Base-by-base conservation (phyloP, 129 eudicot species). In the Helianthus tuberosus region DNA sequence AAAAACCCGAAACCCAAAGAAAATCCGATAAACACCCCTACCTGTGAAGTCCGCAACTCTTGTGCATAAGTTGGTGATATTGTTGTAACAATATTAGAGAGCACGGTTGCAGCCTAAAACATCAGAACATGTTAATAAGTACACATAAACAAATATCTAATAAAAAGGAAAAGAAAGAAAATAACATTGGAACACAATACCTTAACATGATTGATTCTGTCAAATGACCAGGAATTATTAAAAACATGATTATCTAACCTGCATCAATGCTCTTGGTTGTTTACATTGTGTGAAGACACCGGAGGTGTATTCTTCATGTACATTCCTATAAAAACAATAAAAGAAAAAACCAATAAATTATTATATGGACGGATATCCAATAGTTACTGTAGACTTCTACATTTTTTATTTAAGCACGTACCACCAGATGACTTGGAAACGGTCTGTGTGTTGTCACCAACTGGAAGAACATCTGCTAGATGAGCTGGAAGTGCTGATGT, bases 401-500 rank as follows among this genome's bases (percentile, higher is more conserved):
- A 2, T 36, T 5, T 55, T 38, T 1, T 8, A 36, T 67, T 80
- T 15, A 54, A 48, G 47, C 17, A 11, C 63, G 68, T 82, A 94
- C 99, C 99, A 94, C 99, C 99, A 73, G 99, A 86, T 77, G 91
- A 72, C 71, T 90, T 96, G 11, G 81, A 51, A 71, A 87, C 76
- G 11, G 84, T 77, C 79, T 86, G 96, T 58, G 74, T 38, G 60
- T 49, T 74, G 46, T 94, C 97, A 72, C 77, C 81, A 15, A 77
- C 82, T 52, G 85, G 73, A 14, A 91, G 96, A 50, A 94, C 88
- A 87, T 94, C 96, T 48, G 73, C 90, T 77, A 94, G 86, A 82
- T 94, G 99, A 71, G 85, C 61, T 14, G 99, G 99, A 76, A 94
- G 97, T 59, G 89, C 66, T 35, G 97, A 83, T 36, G 90, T 87